Percentiles rank a stretch among this genome's conserved stretches.
Evolutionary conservation across 192 early-diverging fungal species (phyloP).

Genomic region (Diversispora epigaea): DNA sequence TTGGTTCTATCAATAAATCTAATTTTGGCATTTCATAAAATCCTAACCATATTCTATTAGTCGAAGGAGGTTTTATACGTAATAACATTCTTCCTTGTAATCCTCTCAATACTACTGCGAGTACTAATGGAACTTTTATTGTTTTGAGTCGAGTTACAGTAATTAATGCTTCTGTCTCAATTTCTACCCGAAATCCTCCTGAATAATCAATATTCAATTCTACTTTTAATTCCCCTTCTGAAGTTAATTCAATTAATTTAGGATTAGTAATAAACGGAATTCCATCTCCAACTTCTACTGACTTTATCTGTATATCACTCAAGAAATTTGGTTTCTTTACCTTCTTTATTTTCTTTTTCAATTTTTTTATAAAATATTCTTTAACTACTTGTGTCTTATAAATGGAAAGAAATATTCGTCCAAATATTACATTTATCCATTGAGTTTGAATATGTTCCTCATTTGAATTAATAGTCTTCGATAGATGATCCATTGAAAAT

Average conservation of each 20-base stretch:
- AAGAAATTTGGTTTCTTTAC: slow-evolving; percentile 70
- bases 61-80: slow-evolving; percentile 77
- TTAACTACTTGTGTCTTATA: slow-evolving; percentile 66
- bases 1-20: slow-evolving; percentile 73
- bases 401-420: slow-evolving; percentile 75
- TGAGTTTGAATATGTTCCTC: slow-evolving; percentile 49
- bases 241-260: slow-evolving; percentile 61
- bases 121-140: slow-evolving; percentile 74
- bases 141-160: slow-evolving; percentile 43
- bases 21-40: slow-evolving; percentile 80
- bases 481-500: slow-evolving; percentile 39
- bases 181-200: slow-evolving; percentile 76
- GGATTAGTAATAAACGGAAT: slow-evolving; percentile 81
- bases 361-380: slow-evolving; percentile 64
- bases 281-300: slow-evolving; percentile 76
- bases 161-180: slow-evolving; percentile 59
- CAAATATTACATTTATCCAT: slow-evolving; percentile 85
- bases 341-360: slow-evolving; percentile 65
- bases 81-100: slow-evolving; percentile 77
- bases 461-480: slow-evolving; percentile 50
- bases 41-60: slow-evolving; percentile 88
- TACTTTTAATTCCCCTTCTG: slow-evolving; percentile 68
- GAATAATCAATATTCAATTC: slow-evolving; percentile 81
- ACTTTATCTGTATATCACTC: slow-evolving; percentile 78
- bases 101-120: slow-evolving; percentile 72